Conservation (phyloP, 164 flowering plant species). For the grape (Vitis vinifera) region DNA sequence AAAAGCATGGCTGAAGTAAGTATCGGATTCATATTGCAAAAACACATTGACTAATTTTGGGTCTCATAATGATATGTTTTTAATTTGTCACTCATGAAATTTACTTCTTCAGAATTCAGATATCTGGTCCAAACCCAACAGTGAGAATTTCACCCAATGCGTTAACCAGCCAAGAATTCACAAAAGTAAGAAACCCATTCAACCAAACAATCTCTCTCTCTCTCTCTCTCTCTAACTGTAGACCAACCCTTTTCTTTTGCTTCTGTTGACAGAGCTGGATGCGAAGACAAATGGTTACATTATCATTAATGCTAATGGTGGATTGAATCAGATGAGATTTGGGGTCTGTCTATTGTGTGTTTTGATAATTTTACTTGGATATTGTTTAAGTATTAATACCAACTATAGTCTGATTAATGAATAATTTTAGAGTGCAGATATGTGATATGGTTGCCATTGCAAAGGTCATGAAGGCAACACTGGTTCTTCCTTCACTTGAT, state of each 20-base stretch:
- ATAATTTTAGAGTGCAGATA: conserved; percentile 78
- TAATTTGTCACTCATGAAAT: conserved; percentile 7
- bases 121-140: conserved; percentile 80
- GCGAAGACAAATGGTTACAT: conserved; percentile 77
- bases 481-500: conserved; percentile 98
- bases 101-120: conserved; percentile 58
- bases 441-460: conserved; percentile 99
- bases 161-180: conserved; percentile 49
- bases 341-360: conserved; percentile 76
- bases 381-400: conserved; percentile 1
- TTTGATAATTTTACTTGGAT: conserved; percentile 14
- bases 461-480: conserved; percentile 95
- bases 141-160: conserved; percentile 82
- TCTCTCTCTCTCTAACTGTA: neutral
- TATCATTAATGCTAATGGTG: conserved; percentile 96
- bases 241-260: neutral
- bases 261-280: conserved; percentile 57
- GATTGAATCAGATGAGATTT: conserved; percentile 99
- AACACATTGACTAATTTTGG: neutral
- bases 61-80: neutral
- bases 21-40: conserved; percentile 14
- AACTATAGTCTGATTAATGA: conserved; percentile 33
- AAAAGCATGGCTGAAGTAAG: conserved; percentile 47
- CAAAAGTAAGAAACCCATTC: conserved; percentile 49
- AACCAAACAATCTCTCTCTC: neutral